These are phyloP conservation scores for Rachicladosporium sp. DNA, from an alignment of 2,329 filamentous ascomycete species.

Conservation along the genomic window DNA sequence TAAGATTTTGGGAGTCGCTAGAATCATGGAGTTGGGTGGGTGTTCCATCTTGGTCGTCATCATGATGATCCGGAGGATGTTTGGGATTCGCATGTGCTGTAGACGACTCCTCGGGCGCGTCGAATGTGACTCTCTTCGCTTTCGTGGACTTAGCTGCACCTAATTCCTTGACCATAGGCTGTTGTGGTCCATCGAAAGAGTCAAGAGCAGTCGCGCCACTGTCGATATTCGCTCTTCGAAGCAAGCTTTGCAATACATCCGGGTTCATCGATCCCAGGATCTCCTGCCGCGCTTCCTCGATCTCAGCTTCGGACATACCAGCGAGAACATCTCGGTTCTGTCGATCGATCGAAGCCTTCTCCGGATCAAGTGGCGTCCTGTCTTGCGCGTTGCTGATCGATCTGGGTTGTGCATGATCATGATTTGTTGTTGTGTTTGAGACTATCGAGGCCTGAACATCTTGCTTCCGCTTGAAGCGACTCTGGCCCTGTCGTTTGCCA, in stretches of 20 bases:
- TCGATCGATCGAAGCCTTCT: constrained; percentile 62
- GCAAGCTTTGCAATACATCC: constrained; percentile 60
- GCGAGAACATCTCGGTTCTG: constrained; percentile 67
- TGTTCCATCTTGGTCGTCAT: constrained; percentile 1
- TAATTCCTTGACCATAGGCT: too few species aligned
- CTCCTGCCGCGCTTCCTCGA: constrained; percentile 67
- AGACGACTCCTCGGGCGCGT: too few species aligned
- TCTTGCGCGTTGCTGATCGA: too few species aligned
- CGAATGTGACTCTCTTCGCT: too few species aligned
- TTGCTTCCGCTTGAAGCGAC: constrained; percentile 58
- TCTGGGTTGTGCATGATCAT: too few species aligned
- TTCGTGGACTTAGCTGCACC: too few species aligned
- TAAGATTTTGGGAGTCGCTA: constrained; percentile 6
- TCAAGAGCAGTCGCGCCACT: constrained; percentile 30
- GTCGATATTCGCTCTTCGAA: constrained; percentile 65
- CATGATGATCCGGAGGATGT: background rate
- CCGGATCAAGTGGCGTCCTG: constrained; percentile 30
- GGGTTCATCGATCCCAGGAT: constrained; percentile 68
- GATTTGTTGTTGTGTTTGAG: too few species aligned
- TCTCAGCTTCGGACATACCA: constrained; percentile 70
- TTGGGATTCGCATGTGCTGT: too few species aligned
- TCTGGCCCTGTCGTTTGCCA: constrained; percentile 61
- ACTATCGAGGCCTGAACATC: too few species aligned
- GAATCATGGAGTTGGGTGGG: constrained; percentile 23
- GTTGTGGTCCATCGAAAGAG: too few species aligned